Base-by-base conservation (phyloP, 164 flowering plant genomes). In the Dillenia turbinata region DNA sequence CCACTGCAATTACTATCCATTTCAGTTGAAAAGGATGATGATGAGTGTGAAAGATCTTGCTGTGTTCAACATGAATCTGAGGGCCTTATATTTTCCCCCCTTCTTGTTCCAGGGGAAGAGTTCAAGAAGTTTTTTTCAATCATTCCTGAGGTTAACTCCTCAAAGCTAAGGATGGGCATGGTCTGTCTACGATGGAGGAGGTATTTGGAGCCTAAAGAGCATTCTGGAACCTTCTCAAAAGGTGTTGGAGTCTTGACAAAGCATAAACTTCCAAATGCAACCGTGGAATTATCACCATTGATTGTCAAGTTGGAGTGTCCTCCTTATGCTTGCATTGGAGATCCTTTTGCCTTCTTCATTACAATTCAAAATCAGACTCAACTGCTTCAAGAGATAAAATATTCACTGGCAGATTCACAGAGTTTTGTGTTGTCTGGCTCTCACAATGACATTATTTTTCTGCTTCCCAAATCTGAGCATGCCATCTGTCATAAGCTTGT, bases 381-480 rank as follows among this genome's bases (percentile, higher is more conserved):
- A 57, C 62, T 90, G 61, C 92, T 92, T 59, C 97, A 92, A 68
- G 97, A 92, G 76, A 75, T 90, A 51, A 88, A 80, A 67, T 81
- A 79, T 74, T 77, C 83, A 0, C 67, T 88, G 62, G 75, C 80
- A 43, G 99, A 95, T 75, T 80, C 97, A 1, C 97, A 83, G 54
- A 87, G 88, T 62, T 92, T 92, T 64, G 82, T 92, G 49, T 62
- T 79, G 54, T 80, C 89, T 52, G 99, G 99, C 24, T 69, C 86
- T 17, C 97, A 90, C 70, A 79, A 71, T 65, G 97, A 86, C 63
- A 80, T 86, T 0, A 61, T 79, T 9, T 80, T 63, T 52, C 70
- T 95, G 61, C 80, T 92, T 65, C 98, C 99, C 11, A 78, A 83
- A 48, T 82, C 97, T 1, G 85, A 80, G 66, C 78, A 82, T 52